A percentile compares a stretch with the other conserved stretches of the same genome.
Evolutionary conservation across 2,329 filamentous ascomycete species (phyloP).

Genomic region (Trichophaea hybrida): DNA sequence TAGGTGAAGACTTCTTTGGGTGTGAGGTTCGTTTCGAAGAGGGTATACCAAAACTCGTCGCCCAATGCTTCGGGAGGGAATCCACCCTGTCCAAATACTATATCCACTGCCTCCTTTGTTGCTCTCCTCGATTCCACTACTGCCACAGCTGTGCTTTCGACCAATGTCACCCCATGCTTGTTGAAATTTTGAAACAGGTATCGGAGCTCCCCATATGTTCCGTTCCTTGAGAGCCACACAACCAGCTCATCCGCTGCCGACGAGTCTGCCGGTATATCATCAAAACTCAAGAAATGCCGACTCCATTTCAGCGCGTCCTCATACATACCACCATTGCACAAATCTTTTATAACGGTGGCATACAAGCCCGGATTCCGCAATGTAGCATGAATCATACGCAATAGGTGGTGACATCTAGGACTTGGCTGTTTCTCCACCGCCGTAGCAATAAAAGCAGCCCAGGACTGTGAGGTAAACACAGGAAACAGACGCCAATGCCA

Average conservation of each 20-base stretch:
- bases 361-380: slow-evolving; percentile 16
- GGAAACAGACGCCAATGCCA: slow-evolving; percentile 22
- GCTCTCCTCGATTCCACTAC: slow-evolving; percentile 15
- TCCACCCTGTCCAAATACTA: slow-evolving; percentile 13
- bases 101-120: slow-evolving; percentile 19
- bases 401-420: not conserved
- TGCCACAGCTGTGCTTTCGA: slow-evolving; percentile 15
- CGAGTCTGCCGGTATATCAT: slow-evolving; percentile 22
- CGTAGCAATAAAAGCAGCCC: slow-evolving; percentile 16
- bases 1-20: not conserved
- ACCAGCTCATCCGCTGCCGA: slow-evolving; percentile 18
- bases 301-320: slow-evolving; percentile 23
- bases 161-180: slow-evolving; percentile 11
- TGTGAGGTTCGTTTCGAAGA: slow-evolving; percentile 1
- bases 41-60: slow-evolving; percentile 23
- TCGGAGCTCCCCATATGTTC: slow-evolving; percentile 19
- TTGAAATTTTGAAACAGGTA: slow-evolving; percentile 19
- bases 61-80: slow-evolving; percentile 16
- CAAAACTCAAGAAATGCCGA: slow-evolving; percentile 20
- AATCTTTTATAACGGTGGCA: slow-evolving; percentile 15
- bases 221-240: slow-evolving; percentile 21
- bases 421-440: not conserved
- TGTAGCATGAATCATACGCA: slow-evolving; percentile 14
- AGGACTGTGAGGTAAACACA: slow-evolving; percentile 9
- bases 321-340: slow-evolving; percentile 18